Evolutionary conservation across 768 basidiomycete species (phyloP).

Genomic region (Auricularia sp.): DNA sequence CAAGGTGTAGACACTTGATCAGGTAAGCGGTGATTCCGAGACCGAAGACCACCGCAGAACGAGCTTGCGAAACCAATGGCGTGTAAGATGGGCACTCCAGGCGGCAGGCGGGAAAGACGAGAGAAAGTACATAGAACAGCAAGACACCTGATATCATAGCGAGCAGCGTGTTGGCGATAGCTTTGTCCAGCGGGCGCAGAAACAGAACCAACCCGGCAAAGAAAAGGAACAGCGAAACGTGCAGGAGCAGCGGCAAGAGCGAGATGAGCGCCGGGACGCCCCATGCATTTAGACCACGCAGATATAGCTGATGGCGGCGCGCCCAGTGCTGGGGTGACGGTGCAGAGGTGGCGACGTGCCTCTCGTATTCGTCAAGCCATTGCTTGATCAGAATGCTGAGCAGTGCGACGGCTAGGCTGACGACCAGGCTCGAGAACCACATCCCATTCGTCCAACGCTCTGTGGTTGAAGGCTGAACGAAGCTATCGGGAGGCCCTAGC

Average conservation of each 20-base stretch:
- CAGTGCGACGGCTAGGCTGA: not conserved
- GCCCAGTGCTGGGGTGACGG: not conserved
- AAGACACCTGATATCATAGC: not conserved
- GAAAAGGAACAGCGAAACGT: slow-evolving; percentile 1
- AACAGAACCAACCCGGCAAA: slow-evolving; percentile 1
- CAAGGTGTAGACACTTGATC: too few species aligned
- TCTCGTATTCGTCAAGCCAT: not conserved
- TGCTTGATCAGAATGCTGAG: not conserved
- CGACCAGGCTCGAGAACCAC: not conserved
- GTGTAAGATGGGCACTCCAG: not conserved
- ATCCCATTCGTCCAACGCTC: not conserved
- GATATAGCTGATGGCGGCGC: not conserved
- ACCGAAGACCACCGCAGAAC: too few species aligned
- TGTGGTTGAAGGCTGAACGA: not conserved
- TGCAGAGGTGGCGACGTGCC: not conserved
- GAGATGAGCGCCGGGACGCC: not conserved
- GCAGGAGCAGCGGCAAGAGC: not conserved
- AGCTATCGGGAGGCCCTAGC: not conserved
- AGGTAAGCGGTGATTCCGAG: too few species aligned
- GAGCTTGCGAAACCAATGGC: not conserved
- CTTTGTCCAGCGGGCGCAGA: not conserved
- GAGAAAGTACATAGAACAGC: not conserved
- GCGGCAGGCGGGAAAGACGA: not conserved
- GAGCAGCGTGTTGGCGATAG: not conserved
- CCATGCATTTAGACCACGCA: not conserved